Conservation (phyloP, 768 basidiomycete genomes). For the Phlebiopsis gigantea region DNA sequence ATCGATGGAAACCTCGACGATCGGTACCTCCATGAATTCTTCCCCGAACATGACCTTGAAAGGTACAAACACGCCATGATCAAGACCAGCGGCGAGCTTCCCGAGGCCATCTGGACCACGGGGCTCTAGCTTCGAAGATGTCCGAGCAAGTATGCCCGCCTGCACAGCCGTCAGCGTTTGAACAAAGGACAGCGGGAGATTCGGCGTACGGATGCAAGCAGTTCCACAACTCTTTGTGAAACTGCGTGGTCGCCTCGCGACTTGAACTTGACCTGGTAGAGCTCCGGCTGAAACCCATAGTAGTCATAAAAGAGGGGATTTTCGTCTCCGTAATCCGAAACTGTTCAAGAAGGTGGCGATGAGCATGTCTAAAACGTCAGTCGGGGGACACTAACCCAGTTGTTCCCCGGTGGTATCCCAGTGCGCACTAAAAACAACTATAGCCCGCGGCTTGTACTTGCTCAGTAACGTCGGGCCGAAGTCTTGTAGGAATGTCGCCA, state of each 20-base stretch:
- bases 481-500: conserved; percentile 54
- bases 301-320: conserved; percentile 76
- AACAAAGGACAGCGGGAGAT: background rate
- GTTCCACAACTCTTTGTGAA: conserved; percentile 52
- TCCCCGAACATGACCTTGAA: conserved; percentile 77
- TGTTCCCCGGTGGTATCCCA: conserved; percentile 65
- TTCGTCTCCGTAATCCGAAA: conserved; percentile 72
- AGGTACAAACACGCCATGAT: conserved; percentile 79
- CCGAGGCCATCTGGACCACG: conserved; percentile 67
- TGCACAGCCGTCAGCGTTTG: conserved; percentile 16
- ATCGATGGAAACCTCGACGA: conserved; percentile 69
- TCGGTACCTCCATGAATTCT: conserved; percentile 53
- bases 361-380: background rate
- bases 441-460: conserved; percentile 75
- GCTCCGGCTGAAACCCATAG: conserved; percentile 54
- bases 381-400: conserved; percentile 36
- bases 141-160: conserved; percentile 51
- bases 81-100: conserved; percentile 58
- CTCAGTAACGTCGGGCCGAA: conserved; percentile 60
- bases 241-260: conserved; percentile 58
- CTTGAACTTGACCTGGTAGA: conserved; percentile 64
- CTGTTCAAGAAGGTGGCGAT: conserved; percentile 28
- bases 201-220: conserved; percentile 45
- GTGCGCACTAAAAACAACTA: conserved; percentile 79
- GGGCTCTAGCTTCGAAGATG: conserved; percentile 42